Base-by-base conservation (phyloP, 2,329 filamentous ascomycete species). In the Cercospora sesami region DNA sequence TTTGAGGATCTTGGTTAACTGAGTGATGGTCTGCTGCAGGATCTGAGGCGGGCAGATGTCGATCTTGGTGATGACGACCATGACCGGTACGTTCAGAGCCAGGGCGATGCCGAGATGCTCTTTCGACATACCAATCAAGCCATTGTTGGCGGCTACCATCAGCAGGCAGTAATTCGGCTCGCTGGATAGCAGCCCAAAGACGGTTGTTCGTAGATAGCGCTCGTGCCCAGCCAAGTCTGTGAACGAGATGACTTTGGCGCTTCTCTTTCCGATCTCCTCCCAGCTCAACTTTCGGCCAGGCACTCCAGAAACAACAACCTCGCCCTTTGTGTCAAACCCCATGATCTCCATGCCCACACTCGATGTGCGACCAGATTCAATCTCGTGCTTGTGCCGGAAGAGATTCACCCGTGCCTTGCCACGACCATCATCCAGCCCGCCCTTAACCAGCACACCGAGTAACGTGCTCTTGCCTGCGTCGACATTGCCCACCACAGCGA, bases 41-140 rank as follows among this genome's bases (percentile, higher is more conserved):
- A 99, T 97, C 98, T 99, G 79, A 94, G 99, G 71, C 98, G 89
- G 95, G 79, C 95, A 98, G 65, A 98, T 98, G 78, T 98, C 95
- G 72, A 98, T 97, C 83, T 99, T 98, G 62, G 62, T 64, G 23
- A 64, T 64, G 51, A 64, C 62, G 36, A 64, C 94, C 92, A 99
- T 96, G 74, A 99, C 93, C 0, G 95, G 95, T 10, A 99, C 94
- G 76, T 98, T 98, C 62, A 99, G 84, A 0, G 95, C 94, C 33
- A 98, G 83, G 0, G 95, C 94, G 71, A 99, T 97, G 16, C 95
- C 95, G 4, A 99, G 83, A 79, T 99, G 95, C 82, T 99, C 95
- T 84, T 81, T 83, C 80, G 92, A 96, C 95, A 98, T 99, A 21
- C 95, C 95, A 58, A 98, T 92, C 57, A 99, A 84, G 3, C 95